Conservation (phyloP, 371 early-diverging fungal species). For the Mucor indicus region DNA sequence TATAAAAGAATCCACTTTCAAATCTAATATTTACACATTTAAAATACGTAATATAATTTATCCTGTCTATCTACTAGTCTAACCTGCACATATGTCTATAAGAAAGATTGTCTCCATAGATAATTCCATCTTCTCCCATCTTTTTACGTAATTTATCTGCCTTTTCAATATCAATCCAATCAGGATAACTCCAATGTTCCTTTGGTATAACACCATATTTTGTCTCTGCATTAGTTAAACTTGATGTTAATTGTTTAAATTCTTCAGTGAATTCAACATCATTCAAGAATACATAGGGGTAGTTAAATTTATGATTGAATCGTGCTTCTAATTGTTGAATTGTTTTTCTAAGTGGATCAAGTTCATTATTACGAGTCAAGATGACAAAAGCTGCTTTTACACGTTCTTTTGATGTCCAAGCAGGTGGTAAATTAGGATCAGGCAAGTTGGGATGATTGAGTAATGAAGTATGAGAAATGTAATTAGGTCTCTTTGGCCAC, state of each 20-base stretch:
- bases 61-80: background rate
- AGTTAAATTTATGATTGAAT: conserved; percentile 80
- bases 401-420: conserved; percentile 36
- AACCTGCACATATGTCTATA: conserved; percentile 94
- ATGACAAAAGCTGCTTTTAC: conserved; percentile 68
- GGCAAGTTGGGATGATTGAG: conserved; percentile 22
- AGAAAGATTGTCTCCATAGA: conserved; percentile 80
- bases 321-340: conserved; percentile 76
- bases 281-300: conserved; percentile 87
- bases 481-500: conserved; percentile 12
- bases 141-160: conserved; percentile 54
- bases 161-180: conserved; percentile 71
- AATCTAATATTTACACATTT: too few species aligned
- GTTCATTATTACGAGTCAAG: conserved; percentile 72
- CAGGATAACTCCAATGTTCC: conserved; percentile 83
- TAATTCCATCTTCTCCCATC: conserved; percentile 65
- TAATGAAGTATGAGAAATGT: too few species aligned
- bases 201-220: conserved; percentile 57
- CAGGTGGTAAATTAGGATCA: conserved; percentile 15
- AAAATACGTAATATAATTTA: too few species aligned
- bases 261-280: conserved; percentile 77
- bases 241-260: conserved; percentile 62
- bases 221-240: conserved; percentile 52
- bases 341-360: conserved; percentile 61
- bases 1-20: conserved; percentile 86